Base-by-base conservation (phyloP, 805 yeast species). In the Teunomyces lycoperdinae region DNA sequence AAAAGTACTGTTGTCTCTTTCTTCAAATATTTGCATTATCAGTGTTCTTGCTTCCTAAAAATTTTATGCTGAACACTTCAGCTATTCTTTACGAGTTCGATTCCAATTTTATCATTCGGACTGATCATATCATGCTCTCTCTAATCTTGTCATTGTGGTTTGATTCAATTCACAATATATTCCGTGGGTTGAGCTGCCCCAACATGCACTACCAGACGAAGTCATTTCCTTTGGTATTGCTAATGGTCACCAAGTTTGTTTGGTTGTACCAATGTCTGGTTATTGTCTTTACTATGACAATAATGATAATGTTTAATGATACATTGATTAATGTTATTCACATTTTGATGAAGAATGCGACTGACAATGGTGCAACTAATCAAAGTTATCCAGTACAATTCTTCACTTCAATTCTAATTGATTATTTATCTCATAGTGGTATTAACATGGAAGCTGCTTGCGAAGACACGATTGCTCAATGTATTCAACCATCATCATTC, bases 51-150 rank as follows among this genome's bases (percentile, higher is more conserved):
- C 42, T 58, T 4, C 61, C 62, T 5, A 27, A 46, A 5, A 33
- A 44, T 4, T 47, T 58, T 6, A 45, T 60, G 33, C 50, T 59
- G 39, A 62, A 58, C 29, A 58, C 68, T 9, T 50, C 67, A 10
- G 48, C 60, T 17, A 50, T 52, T 2, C 20, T 61, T 6, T 45
- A 52, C 34, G 40, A 43, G 13, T 30, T 42, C 14, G 48, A 41
- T 14, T 27, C 41, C 2, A 32, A 41, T 13, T 24, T 55, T 33
- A 32, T 28, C 11, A 13, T 68, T n/a, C 58, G 54, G 9, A 59
- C 56, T 10, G 71, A 67, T 46, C 68, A 67, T 43, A 26, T 66
- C 20, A 52, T 52, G 38, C 46, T 57, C 39, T 47, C 67, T 9
- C 26, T 58, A 9, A 27, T 53, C 20, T 13, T 50, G 1, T 33